A percentile compares a stretch with the other conserved stretches of the same genome.
phyloP scores from a whole-genome alignment of 2,329 filamentous ascomycete species.

The Scedosporium dehoogii region DNA sequence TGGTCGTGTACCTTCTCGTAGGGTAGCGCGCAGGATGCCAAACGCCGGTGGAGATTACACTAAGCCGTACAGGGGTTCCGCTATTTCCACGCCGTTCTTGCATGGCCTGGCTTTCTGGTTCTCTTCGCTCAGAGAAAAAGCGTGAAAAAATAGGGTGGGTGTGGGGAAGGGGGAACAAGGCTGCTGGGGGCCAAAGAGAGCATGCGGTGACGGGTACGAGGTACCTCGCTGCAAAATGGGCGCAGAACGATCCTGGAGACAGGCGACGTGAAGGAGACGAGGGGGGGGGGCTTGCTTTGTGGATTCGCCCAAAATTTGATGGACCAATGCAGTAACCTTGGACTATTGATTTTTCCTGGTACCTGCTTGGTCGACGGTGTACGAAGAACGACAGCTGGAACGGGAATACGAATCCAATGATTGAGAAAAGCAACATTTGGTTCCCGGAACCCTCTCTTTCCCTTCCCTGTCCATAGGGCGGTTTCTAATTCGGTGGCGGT shows the following conservation, averaged over 20 bases:
- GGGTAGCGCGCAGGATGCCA: background rate
- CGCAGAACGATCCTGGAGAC: background rate
- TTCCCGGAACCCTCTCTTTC: background rate
- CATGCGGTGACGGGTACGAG: too few relatives aligned
- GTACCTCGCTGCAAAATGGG: background rate
- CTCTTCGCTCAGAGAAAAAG: background rate
- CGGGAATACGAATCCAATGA: background rate
- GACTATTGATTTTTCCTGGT: background rate
- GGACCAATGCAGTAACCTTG: background rate
- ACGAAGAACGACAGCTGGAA: too few relatives aligned
- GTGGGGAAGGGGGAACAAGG: background rate
- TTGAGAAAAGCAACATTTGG: background rate
- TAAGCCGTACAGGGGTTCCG: background rate
- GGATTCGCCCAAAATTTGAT: background rate
- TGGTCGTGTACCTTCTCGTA: too few relatives aligned
- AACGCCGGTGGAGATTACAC: constrained; percentile 1
- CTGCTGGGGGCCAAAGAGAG: background rate
- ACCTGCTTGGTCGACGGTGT: background rate
- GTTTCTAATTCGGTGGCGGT: background rate
- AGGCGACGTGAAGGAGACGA: background rate
- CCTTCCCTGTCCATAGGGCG: background rate
- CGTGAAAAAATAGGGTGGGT: background rate
- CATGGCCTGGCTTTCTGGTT: background rate
- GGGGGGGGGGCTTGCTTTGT: background rate
- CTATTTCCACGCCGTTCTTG: background rate